A percentile compares a stretch with the other conserved stretches of the same genome.
Conservation (phyloP, 2,329 filamentous ascomycete species). For the Apiospora koreana region DNA sequence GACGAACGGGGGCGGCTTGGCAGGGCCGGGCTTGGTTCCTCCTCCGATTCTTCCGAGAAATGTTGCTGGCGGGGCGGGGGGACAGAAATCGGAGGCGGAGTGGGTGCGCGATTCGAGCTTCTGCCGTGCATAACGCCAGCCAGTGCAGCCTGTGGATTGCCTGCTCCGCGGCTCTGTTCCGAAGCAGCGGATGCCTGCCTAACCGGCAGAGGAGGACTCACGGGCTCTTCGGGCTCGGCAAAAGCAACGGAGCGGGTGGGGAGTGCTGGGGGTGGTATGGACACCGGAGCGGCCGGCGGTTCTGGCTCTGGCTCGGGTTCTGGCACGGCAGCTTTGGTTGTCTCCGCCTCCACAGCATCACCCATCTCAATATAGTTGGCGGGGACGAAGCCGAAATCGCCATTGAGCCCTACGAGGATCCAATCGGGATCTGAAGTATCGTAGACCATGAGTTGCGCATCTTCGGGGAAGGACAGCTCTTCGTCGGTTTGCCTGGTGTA, state of each 20-base stretch:
- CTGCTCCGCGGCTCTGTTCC: constrained; percentile 33
- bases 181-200: constrained; percentile 29
- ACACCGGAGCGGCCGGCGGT: constrained; percentile 22
- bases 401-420: constrained; percentile 84
- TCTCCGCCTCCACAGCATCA: constrained; percentile 40
- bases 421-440: constrained; percentile 93
- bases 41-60: constrained; percentile 69
- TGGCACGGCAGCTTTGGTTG: constrained; percentile 30
- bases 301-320: constrained; percentile 37
- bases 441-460: constrained; percentile 79
- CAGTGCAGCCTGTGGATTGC: constrained; percentile 54
- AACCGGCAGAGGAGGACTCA: constrained; percentile 41
- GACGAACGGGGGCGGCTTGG: constrained; percentile 34
- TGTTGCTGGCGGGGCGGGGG: constrained; percentile 55
- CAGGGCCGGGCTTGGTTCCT: constrained; percentile 53
- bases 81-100: constrained; percentile 52
- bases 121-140: constrained; percentile 57
- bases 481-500: constrained; percentile 97
- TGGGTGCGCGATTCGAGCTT: constrained; percentile 41
- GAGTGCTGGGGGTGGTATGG: constrained; percentile 31
- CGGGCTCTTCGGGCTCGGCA: constrained; percentile 36
- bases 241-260: constrained; percentile 43
- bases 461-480: constrained; percentile 93
- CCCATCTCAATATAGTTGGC: constrained; percentile 90
- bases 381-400: constrained; percentile 91